Evolutionary conservation across 495 filamentous ascomycete genomes (phyloP), one percentile per base, ranked within the genome.

Genomic region (Xylaria curta): DNA sequence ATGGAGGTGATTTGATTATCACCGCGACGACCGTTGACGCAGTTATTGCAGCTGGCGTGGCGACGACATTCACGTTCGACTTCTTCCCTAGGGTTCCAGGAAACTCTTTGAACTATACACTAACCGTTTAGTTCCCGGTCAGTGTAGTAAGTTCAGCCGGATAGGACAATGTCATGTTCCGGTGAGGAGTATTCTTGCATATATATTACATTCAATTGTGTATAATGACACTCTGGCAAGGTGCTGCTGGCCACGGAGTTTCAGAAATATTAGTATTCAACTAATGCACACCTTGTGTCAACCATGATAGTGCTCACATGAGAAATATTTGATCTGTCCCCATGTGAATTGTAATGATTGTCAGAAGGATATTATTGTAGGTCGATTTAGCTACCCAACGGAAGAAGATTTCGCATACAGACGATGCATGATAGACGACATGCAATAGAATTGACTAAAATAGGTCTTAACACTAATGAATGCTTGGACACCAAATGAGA

Each of bases 1-100:
- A 87, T 69, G 74, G 70, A 1, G 72, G 77, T 31, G 71, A 81
- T 54, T 78, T 88, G 13, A 84, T 85, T 33, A 68, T 89, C 40
- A 85, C 80, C 3, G 75, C 79, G 0, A 76, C 81, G 4, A 81
- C 82, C 1, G 74, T 87, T 17, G 79, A 82, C 64, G 82, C 83
- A 0, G 87, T 88, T 28, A 80, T 86, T 24, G 73, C 82, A 17
- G 82, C 83, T 0, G 82, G 83, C 5, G 74, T 84, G 68, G 77
- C 78, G 0, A 83, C 83, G 1, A 82, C 81, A 0, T 88, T 89
- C 64, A 86, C 80, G 1, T 84, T 88, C 61, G 87, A 89, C 77
- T 87, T 88, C 69, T 87, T 78, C 69, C 86, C 86, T 0, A 75
- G 87, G 15, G 82, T 80, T 5, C 70, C 53, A 49, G 80, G 73